Percentiles rank a stretch among this genome's conserved stretches.
Evolutionary conservation across 371 early-diverging fungal species (phyloP).

Genomic region (Apophysomyces elegans): DNA sequence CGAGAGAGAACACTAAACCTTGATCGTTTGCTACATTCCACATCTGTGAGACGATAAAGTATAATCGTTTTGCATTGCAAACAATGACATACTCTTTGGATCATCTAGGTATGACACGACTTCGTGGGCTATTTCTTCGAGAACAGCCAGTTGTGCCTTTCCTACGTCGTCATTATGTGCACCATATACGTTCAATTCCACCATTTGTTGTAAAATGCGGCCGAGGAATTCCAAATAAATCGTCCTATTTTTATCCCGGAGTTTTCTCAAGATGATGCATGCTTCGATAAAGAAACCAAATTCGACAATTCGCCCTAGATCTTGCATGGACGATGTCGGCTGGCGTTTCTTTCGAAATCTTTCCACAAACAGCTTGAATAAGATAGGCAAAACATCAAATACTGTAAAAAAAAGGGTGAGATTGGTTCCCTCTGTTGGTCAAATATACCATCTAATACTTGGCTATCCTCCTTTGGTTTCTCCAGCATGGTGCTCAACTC

Average conservation of each 20-base stretch:
- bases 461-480: constrained; percentile 15
- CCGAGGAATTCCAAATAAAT: constrained; percentile 25
- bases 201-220: constrained; percentile 27
- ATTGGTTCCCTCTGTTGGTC: not conserved
- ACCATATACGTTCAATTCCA: constrained; percentile 36
- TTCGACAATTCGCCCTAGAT: constrained; percentile 38
- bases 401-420: constrained; percentile 14
- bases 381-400: constrained; percentile 33
- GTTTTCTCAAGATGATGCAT: constrained; percentile 19
- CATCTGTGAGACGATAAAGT: not conserved
- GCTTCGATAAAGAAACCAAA: constrained; percentile 43
- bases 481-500: constrained; percentile 25
- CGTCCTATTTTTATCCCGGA: not conserved
- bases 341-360: constrained; percentile 37
- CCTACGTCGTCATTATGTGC: constrained; percentile 43
- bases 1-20: constrained; percentile 30
- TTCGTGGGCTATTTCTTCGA: constrained; percentile 29
- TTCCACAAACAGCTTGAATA: constrained; percentile 35
- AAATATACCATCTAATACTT: constrained; percentile 35
- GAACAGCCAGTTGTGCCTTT: constrained; percentile 22
- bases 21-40: constrained; percentile 18
- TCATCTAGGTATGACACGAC: constrained; percentile 21
- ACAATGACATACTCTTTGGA: constrained; percentile 16
- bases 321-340: constrained; percentile 31
- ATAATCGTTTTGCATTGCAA: not conserved